These are phyloP conservation scores for Colletotrichum brevisporum DNA, from an alignment of 2,329 filamentous ascomycete genomes.

Conservation along the genomic window DNA sequence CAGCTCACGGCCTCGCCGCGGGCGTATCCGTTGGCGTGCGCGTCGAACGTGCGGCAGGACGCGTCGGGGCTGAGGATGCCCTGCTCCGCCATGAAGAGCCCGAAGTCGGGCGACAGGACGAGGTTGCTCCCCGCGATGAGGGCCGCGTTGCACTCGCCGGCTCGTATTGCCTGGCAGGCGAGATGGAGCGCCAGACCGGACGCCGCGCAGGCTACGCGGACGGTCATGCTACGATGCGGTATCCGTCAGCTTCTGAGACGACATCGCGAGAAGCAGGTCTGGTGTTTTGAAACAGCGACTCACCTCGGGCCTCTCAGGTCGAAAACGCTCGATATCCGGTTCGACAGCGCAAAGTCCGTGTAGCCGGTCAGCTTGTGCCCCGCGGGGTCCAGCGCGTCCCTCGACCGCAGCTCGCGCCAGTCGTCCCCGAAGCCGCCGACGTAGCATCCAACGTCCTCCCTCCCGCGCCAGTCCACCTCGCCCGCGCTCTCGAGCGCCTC, in stretches of 20 bases:
- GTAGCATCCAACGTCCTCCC: slow-evolving; percentile 44
- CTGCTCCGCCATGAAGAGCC: slow-evolving; percentile 40
- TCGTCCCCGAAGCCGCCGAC: slow-evolving; percentile 47
- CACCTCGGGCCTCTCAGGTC: slow-evolving; percentile 32
- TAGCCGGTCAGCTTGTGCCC: slow-evolving; percentile 38
- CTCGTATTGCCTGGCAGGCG: slow-evolving; percentile 47
- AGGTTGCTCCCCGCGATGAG: slow-evolving; percentile 52
- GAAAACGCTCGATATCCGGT: slow-evolving; percentile 43
- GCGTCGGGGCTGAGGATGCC: slow-evolving; percentile 47
- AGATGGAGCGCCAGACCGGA: slow-evolving; percentile 49
- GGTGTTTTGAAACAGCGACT: background rate
- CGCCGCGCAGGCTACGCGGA: slow-evolving; percentile 54
- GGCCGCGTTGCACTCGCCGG: slow-evolving; percentile 47
- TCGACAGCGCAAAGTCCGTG: slow-evolving; percentile 43
- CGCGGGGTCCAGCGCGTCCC: slow-evolving; percentile 32
- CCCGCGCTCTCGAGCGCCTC: slow-evolving; percentile 50
- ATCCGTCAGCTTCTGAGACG: background rate
- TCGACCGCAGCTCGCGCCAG: slow-evolving; percentile 43
- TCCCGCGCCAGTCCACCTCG: slow-evolving; percentile 44
- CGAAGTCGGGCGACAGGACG: slow-evolving; percentile 41
- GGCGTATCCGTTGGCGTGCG: slow-evolving; percentile 60
- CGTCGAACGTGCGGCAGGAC: slow-evolving; percentile 52
- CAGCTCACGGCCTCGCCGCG: slow-evolving; percentile 53
- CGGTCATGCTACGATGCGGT: slow-evolving; percentile 45
- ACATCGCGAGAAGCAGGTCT: no score